Conservation (phyloP, 1,284 basidiomycete species). For the Pseudozyma pruni region DNA sequence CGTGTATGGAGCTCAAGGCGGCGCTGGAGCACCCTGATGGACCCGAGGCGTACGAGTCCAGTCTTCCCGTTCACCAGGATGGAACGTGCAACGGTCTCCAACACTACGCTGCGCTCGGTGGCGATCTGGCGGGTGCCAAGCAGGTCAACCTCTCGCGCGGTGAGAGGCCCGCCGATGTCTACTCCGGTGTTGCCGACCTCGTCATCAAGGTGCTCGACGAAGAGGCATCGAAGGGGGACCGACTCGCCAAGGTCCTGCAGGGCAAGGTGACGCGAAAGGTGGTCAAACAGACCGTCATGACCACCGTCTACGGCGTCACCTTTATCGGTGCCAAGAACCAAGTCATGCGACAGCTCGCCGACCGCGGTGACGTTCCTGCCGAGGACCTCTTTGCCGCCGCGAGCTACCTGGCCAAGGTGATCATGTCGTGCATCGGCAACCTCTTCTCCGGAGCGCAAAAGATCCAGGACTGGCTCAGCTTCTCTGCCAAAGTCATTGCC, state of each 20-base stretch:
- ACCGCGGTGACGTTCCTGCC: constrained; percentile 78
- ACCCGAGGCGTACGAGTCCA: constrained; percentile 78
- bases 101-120: constrained; percentile 97
- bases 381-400: constrained; percentile 82
- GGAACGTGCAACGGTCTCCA: constrained; percentile 99
- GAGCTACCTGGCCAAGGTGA: constrained; percentile 75
- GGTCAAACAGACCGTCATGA: constrained; percentile 99
- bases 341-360: constrained; percentile 87
- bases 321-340: constrained; percentile 94
- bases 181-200: constrained; percentile 85
- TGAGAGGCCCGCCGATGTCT: constrained; percentile 92
- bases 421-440: constrained; percentile 78
- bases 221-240: constrained; percentile 71
- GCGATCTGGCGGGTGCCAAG: constrained; percentile 85
- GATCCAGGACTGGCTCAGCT: constrained; percentile 91
- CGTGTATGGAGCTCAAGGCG: constrained; percentile 84
- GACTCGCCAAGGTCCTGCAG: constrained; percentile 75
- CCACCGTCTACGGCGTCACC: constrained; percentile 98
- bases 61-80: constrained; percentile 95
- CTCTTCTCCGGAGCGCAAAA: constrained; percentile 89
- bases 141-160: constrained; percentile 92
- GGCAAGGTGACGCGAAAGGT: constrained; percentile 92
- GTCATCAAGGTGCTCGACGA: constrained; percentile 71
- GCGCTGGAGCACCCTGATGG: constrained; percentile 76
- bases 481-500: constrained; percentile 84